These are phyloP conservation scores for Yamadazyma epiphylla DNA, from an alignment of 1,139 yeast species.

Conservation along the genomic window DNA sequence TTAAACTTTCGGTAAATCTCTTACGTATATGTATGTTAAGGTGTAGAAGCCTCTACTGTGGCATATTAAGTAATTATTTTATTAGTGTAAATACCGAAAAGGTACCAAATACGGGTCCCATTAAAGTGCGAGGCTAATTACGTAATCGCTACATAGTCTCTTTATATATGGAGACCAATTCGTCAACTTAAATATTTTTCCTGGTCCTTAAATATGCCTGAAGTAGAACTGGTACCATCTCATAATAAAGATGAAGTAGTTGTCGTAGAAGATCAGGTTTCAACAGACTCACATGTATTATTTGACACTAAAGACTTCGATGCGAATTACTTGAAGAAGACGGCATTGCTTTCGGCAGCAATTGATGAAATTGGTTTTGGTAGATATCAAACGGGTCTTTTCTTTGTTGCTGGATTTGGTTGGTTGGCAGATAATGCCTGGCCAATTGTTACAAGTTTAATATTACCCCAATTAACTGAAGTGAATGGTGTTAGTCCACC, in stretches of 20 bases:
- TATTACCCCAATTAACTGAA: conserved; percentile 31
- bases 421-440: conserved; percentile 45
- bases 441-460: conserved; percentile 38
- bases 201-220: too few species aligned
- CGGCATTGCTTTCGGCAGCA: conserved; percentile 28
- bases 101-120: neutral
- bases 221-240: neutral
- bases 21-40: too few species aligned
- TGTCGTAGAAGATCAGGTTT: conserved; percentile 2
- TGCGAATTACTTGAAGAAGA: conserved; percentile 27
- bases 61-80: neutral
- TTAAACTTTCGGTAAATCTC: too few species aligned
- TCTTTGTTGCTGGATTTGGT: conserved; percentile 42
- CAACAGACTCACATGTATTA: conserved; percentile 5
- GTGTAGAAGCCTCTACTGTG: too few species aligned
- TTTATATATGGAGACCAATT: too few species aligned
- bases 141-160: too few species aligned
- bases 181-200: too few species aligned
- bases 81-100: neutral
- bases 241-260: conserved; percentile 1
- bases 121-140: too few species aligned
- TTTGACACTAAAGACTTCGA: conserved; percentile 10
- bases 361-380: conserved; percentile 44
- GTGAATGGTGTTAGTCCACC: conserved; percentile 39
- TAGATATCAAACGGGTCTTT: conserved; percentile 36